Evolutionary conservation across 805 yeast genomes (phyloP).

Genomic region (Saccharomycopsis sp.): DNA sequence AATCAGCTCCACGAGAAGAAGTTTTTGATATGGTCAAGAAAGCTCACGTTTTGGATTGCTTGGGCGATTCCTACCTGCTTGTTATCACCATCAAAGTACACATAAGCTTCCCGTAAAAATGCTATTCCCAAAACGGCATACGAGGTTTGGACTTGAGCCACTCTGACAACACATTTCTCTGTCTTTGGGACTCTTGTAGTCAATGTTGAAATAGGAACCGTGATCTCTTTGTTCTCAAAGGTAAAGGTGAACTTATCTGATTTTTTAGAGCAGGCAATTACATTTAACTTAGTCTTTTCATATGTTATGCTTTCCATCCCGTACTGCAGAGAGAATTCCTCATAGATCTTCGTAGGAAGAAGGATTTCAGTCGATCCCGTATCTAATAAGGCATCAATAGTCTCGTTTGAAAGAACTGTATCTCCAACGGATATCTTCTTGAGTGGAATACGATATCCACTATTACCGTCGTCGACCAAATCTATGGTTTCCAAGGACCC

Average conservation of each 20-base stretch:
- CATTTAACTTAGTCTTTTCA: background rate
- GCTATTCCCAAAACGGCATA: background rate
- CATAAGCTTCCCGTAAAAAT: background rate
- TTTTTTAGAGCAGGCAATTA: background rate
- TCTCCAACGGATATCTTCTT: background rate
- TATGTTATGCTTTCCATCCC: background rate
- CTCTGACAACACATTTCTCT: background rate
- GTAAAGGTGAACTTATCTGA: background rate
- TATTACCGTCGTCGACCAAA: background rate
- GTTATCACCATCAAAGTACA: background rate
- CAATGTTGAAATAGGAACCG: background rate
- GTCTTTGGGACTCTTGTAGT: background rate
- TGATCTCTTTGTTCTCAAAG: background rate
- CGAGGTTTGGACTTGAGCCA: background rate
- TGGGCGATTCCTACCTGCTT: background rate
- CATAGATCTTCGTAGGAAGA: background rate
- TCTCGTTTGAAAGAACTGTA: background rate
- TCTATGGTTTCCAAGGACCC: background rate
- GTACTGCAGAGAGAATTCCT: background rate
- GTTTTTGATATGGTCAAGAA: background rate
- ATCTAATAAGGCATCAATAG: background rate
- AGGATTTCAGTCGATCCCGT: background rate
- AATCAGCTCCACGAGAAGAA: background rate
- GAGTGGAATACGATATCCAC: background rate
- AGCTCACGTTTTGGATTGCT: background rate